phyloP scores from a whole-genome alignment of 75 land plant genomes.

The Adiantum capillusveneris region DNA sequence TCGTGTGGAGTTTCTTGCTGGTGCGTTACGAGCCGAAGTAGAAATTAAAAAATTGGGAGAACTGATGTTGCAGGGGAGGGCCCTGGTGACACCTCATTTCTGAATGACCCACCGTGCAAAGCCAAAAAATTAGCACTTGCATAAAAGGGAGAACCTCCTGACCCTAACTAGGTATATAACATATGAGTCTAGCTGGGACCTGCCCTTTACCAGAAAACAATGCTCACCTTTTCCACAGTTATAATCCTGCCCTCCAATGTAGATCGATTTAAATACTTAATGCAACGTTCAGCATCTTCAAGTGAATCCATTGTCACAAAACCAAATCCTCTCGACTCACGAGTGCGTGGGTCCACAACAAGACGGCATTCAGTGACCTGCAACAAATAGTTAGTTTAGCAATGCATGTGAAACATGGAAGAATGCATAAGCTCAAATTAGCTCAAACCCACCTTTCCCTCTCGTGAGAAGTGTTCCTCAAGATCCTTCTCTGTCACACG shows the following conservation, averaged over 20 bases:
- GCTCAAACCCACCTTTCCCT: slow-evolving; percentile 41
- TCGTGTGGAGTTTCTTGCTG: slow-evolving; percentile 15
- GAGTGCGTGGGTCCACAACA: slow-evolving; percentile 74
- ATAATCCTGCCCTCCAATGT: slow-evolving; percentile 87
- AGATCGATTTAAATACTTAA: slow-evolving; percentile 73
- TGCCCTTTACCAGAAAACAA: not conserved
- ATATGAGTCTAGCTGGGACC: not conserved
- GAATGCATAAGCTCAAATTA: not conserved
- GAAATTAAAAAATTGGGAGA: slow-evolving; percentile 16
- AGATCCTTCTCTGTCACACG: slow-evolving; percentile 66
- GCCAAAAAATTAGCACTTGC: not conserved
- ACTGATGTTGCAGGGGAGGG: slow-evolving; percentile 17
- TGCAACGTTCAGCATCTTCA: slow-evolving; percentile 79
- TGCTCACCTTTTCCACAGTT: slow-evolving; percentile 80
- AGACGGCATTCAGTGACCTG: slow-evolving; percentile 73
- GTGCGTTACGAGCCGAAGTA: slow-evolving; percentile 18
- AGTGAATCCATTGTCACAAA: slow-evolving; percentile 81
- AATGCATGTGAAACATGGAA: not conserved
- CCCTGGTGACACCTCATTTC: slow-evolving; percentile 2
- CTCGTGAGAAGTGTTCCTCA: slow-evolving; percentile 68
- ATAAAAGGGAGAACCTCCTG: not conserved
- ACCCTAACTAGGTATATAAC: not conserved
- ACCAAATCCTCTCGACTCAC: slow-evolving; percentile 88
- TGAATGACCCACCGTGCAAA: slow-evolving; percentile 9
- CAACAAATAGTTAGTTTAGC: not conserved